These are phyloP conservation scores for Voacanga thouarsii DNA, from an alignment of 257 asterid genomes.

Conservation along the genomic window DNA sequence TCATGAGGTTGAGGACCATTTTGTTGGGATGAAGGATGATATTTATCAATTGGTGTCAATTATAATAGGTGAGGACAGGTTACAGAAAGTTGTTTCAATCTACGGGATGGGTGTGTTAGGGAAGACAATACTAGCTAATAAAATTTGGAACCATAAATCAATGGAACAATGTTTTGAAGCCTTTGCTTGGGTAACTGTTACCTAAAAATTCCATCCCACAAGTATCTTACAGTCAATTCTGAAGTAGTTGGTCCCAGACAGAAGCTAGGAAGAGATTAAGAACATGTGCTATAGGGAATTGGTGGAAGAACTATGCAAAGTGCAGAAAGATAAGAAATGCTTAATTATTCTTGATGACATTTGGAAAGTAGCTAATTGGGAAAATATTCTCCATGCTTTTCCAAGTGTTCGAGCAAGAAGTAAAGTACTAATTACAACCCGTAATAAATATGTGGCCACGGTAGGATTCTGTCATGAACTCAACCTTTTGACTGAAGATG, in stretches of 20 bases:
- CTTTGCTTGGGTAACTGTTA: neutral
- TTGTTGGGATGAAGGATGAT: too few relatives aligned
- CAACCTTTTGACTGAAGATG: neutral
- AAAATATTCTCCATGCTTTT: conserved; percentile 14
- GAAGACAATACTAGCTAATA: neutral
- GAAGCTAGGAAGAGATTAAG: neutral
- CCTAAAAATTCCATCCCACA: neutral
- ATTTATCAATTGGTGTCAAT: too few relatives aligned
- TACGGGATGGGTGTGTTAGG: neutral
- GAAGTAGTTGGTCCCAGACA: neutral
- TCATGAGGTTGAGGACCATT: too few relatives aligned
- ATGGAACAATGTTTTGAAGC: neutral
- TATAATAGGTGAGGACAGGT: too few relatives aligned
- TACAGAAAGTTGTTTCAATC: neutral
- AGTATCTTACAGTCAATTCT: neutral
- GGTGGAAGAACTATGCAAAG: neutral
- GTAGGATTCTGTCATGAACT: neutral
- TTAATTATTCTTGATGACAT: conserved; percentile 10
- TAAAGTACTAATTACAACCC: conserved; percentile 21
- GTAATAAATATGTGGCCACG: neutral
- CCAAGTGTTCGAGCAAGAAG: neutral
- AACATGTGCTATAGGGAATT: neutral
- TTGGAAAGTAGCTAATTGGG: conserved; percentile 15
- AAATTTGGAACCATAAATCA: neutral
- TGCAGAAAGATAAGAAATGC: conserved; percentile 1